These are phyloP conservation scores for Microglena sp. DNA, from an alignment of 139 green algal species.

Conservation along the genomic window DNA sequence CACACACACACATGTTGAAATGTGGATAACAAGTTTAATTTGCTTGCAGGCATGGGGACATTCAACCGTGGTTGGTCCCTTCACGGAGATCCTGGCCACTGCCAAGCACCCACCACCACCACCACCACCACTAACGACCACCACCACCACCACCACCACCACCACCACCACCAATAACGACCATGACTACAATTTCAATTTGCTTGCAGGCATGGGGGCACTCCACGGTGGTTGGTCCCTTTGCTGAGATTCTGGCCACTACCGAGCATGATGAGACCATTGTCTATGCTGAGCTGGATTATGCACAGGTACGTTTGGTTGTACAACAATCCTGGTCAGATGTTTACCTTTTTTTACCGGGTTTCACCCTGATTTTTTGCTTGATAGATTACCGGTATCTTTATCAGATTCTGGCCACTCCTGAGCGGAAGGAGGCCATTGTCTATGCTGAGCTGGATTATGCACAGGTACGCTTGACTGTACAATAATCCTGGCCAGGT, in stretches of 20 bases:
- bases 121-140: too few relatives aligned
- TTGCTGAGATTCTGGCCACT: slow-evolving; percentile 47
- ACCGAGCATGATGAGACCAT: slow-evolving; percentile 41
- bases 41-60: slow-evolving; percentile 66
- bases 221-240: slow-evolving; percentile 64
- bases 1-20: too few relatives aligned
- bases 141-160: too few relatives aligned
- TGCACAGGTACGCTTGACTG: slow-evolving; percentile 34
- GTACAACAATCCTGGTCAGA: too few relatives aligned
- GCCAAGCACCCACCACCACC: too few relatives aligned
- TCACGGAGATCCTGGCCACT: slow-evolving; percentile 49
- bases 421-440: slow-evolving; percentile 37
- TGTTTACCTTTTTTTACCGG: too few relatives aligned
- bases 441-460: slow-evolving; percentile 60
- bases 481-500: too few relatives aligned
- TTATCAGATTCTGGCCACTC: slow-evolving; percentile 40
- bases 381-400: too few relatives aligned
- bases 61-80: slow-evolving; percentile 64
- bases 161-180: too few relatives aligned
- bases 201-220: slow-evolving; percentile 78
- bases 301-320: slow-evolving; percentile 39
- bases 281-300: slow-evolving; percentile 57
- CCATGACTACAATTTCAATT: too few relatives aligned
- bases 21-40: too few relatives aligned
- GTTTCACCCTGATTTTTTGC: too few relatives aligned